Base-by-base conservation (phyloP, 805 yeast species). In the Brettanomyces sp. region DNA sequence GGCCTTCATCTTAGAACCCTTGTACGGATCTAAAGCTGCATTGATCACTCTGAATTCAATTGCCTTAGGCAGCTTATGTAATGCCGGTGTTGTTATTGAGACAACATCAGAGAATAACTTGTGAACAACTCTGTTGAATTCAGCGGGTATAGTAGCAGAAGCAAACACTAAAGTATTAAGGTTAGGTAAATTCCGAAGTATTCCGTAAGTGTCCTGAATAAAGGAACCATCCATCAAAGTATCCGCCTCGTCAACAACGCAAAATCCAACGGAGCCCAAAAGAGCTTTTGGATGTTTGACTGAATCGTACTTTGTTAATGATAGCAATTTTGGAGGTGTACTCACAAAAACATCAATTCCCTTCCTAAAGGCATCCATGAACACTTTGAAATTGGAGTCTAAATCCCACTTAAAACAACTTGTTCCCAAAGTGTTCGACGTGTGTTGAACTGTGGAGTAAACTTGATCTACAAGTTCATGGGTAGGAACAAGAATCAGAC, bases 181-280 rank as follows among this genome's bases (percentile, higher is more conserved):
- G 48, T 76, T 74, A 4, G 65, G 56, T 66, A 80, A 70, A 42
- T 63, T 52, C 22, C 63, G 68, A 12, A 88, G 65, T 1, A 77
- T 74, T 2, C 68, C 62, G 50, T 77, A 73, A 3, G 96, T 85
- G 42, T 78, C 80, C 24, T 73, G 72, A 9, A 80, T 62, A 74
- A 89, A 90, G 0, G 93, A 82, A 44, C 78, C 76, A 59, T 90
- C 95, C 79, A 90, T 73, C 46, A 91, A 66, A 0, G 96, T 85
- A 64, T 91, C 99, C 0, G 99, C 98, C 63, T 91, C 99, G 60
- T 91, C 99, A 12, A 85, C 76, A 2, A 86, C 91, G 40, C 84
- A 70, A 56, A 74, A 82, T 25, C 72, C 70, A 4, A 82, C 78
- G 12, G 67, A 60, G 41, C 62, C 62, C 49, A 77, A 66, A 23